Percentiles rank a stretch among this genome's conserved stretches.
Conservation (phyloP, 1,284 basidiomycete genomes). For the Vanrija sp. region DNA sequence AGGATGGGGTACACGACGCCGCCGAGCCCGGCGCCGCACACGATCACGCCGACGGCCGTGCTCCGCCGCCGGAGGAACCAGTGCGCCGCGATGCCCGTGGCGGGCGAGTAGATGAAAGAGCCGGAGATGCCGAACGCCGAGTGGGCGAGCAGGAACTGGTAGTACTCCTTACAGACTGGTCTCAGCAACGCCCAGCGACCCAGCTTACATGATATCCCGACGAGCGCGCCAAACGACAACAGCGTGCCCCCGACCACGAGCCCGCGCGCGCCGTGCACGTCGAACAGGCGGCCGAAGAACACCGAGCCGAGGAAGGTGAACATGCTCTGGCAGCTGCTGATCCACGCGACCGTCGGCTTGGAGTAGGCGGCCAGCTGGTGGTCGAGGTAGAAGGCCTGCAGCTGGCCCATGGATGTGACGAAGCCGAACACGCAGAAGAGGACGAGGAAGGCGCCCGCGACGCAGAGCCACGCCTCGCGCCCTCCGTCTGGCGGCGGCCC, state of each 20-base stretch:
- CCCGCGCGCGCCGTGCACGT: slow-evolving; percentile 34
- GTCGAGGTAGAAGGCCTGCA: slow-evolving; percentile 36
- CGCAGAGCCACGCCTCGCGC: slow-evolving; percentile 21
- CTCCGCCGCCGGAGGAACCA: slow-evolving; percentile 42
- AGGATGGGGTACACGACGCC: slow-evolving; percentile 32
- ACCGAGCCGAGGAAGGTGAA: slow-evolving; percentile 35
- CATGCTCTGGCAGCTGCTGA: slow-evolving; percentile 34
- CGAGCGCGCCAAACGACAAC: slow-evolving; percentile 28
- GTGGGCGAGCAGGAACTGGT: slow-evolving; percentile 44
- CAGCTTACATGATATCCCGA: slow-evolving; percentile 40
- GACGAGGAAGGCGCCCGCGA: slow-evolving; percentile 21
- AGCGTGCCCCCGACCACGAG: slow-evolving; percentile 30
- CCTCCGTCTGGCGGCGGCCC: slow-evolving; percentile 29
- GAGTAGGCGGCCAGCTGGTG: slow-evolving; percentile 36
- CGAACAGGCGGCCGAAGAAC: slow-evolving; percentile 38
- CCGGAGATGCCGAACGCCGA: slow-evolving; percentile 37
- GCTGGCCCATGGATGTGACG: slow-evolving; percentile 43
- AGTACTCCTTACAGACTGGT: slow-evolving; percentile 42
- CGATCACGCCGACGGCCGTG: slow-evolving; percentile 41
- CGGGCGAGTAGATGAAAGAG: slow-evolving; percentile 37
- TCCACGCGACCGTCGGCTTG: slow-evolving; percentile 41
- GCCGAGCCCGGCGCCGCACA: slow-evolving; percentile 39
- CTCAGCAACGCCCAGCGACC: not conserved
- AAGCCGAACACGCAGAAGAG: slow-evolving; percentile 29
- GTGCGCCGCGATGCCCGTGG: slow-evolving; percentile 42